Percentiles rank a stretch among this genome's conserved stretches.
Conservation (phyloP, 2,329 filamentous ascomycete genomes). For the Venturia carpophila region DNA sequence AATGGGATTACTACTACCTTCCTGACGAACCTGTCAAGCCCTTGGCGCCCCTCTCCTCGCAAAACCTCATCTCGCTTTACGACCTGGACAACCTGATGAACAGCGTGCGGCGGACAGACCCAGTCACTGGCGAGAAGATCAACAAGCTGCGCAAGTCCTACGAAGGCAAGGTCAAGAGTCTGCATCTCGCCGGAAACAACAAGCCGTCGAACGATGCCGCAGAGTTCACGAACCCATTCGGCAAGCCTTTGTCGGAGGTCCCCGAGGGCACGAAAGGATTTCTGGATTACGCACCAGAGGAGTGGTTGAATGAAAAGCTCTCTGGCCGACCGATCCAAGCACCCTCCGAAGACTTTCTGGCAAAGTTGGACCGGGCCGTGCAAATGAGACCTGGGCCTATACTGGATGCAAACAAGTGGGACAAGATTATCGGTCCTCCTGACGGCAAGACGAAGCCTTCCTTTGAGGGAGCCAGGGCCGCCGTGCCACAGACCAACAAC, state of each 20-base stretch:
- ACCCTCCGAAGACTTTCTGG: constrained; percentile 20
- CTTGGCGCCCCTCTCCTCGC: constrained; percentile 48
- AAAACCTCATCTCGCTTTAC: constrained; percentile 54
- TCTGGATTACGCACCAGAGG: constrained; percentile 6
- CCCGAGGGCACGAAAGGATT: constrained; percentile 6
- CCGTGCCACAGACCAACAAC: constrained; percentile 22
- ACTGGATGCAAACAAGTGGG: constrained; percentile 36
- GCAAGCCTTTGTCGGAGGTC: constrained; percentile 4
- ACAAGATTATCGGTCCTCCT: constrained; percentile 35
- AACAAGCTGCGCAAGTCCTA: constrained; percentile 53
- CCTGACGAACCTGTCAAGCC: constrained; percentile 31
- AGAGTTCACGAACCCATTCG: constrained; percentile 23
- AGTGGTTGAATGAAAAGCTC: constrained; percentile 21
- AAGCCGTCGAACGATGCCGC: constrained; percentile 37
- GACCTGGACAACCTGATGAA: constrained; percentile 47
- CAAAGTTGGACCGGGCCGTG: constrained; percentile 34
- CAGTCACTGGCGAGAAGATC: constrained; percentile 56
- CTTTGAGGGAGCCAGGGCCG: constrained; percentile 6
- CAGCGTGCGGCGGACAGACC: constrained; percentile 52
- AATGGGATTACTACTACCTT: constrained; percentile 25
- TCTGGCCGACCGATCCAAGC: constrained; percentile 22
- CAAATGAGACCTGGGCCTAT: constrained; percentile 38
- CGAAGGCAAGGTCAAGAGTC: constrained; percentile 44
- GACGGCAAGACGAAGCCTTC: constrained; percentile 34
- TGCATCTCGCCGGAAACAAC: constrained; percentile 42